A percentile compares a stretch with the other conserved stretches of the same genome.
Evolutionary conservation across 352 stramenopile species (phyloP).

Genomic region (Plasmopara halstedii): DNA sequence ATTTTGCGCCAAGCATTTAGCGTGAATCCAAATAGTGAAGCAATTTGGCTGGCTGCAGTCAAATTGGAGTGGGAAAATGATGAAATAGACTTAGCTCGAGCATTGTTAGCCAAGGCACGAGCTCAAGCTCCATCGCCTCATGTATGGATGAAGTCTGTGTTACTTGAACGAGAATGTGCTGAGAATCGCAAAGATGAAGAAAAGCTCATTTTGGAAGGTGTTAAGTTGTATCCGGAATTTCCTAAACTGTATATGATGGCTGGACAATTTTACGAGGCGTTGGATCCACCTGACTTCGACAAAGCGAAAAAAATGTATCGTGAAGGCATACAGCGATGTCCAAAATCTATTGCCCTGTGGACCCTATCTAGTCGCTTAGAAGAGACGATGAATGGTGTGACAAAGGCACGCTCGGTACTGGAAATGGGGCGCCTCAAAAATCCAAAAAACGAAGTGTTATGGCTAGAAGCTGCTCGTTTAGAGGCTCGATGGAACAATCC

Average conservation of each 20-base stretch:
- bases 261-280: constrained; percentile 86
- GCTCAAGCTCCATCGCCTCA: constrained; percentile 82
- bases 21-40: constrained; percentile 94
- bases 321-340: constrained; percentile 88
- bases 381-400: constrained; percentile 84
- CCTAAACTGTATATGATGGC: constrained; percentile 98
- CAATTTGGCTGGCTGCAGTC: constrained; percentile 94
- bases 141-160: constrained; percentile 97
- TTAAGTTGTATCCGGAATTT: constrained; percentile 88
- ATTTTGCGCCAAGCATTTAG: constrained; percentile 96
- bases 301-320: constrained; percentile 90
- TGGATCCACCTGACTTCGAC: constrained; percentile 45
- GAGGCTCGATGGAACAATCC: constrained; percentile 89
- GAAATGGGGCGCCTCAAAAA: constrained; percentile 96
- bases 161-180: constrained; percentile 91
- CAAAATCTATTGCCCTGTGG: constrained; percentile 92
- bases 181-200: constrained; percentile 57
- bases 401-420: constrained; percentile 95
- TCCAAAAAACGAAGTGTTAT: constrained; percentile 90
- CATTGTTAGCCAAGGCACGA: constrained; percentile 69
- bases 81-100: constrained; percentile 89
- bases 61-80: constrained; percentile 99
- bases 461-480: constrained; percentile 94
- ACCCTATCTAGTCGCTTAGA: constrained; percentile 91
- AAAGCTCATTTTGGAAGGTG: constrained; percentile 86